Evolutionary conservation across 306 rosid species (phyloP), one percentile per base, ranked within the genome.

Genomic region (Glycine latifolia): DNA sequence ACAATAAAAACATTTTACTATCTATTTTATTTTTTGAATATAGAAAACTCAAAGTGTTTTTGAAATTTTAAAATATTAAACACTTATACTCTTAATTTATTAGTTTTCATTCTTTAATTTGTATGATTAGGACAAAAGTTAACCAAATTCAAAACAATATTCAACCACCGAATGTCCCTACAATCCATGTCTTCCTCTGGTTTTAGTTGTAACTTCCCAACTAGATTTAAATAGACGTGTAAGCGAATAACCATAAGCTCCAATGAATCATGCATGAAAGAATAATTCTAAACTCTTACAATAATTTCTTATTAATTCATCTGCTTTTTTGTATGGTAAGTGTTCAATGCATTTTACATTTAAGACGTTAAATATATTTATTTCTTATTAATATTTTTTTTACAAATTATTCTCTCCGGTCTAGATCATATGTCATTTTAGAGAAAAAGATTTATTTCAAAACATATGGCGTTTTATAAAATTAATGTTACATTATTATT

Each of bases 171-270:
- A 20, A 20, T 20, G 26, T 20, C 26, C 26, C 26, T 26, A 26
- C 31, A 26, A 26, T 26, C 31, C 72, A 41, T 41, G 15, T 49
- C 46, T 70, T 70, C 44, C 60, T 11, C 14, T 67, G 7, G 53
- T n/a, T 35, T 53, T 53, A 14, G 78, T 16, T 54, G 37, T 53
- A 73, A 55, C 35, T 35, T 39, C 52, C 50, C 66, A 73, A n/a
- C 53, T 39, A 54, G 37, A 20, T 73, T 15, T 53, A 54, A 15
- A 33, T 35, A 59, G 3, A 54, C 6, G 6, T 2, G 10, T n/a
- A 15, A 15, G 5, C 10, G 60, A 54, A 15, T n/a, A 54, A 17
- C 63, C 17, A 58, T 10, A 35, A 16, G 7, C 35, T 20, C 63
- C 35, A 7, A 10, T 58, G 12, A 7, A 58, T 58, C 26, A 54